These are phyloP conservation scores for Neoboletus magnificus DNA, from an alignment of 768 basidiomycete species.

Conservation along the genomic window DNA sequence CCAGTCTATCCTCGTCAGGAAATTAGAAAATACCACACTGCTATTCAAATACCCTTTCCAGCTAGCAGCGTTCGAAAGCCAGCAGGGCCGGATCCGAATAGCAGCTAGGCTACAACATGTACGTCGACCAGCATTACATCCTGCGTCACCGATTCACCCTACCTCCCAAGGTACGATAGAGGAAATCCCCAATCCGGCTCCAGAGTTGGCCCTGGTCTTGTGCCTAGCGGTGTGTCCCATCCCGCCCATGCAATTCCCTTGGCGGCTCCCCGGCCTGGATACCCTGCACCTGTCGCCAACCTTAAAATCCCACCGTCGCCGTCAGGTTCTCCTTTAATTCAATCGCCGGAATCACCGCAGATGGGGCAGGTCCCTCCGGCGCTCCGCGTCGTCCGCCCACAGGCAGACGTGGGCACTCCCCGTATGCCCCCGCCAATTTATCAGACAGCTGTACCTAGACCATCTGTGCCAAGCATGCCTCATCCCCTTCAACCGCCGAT, in stretches of 20 bases:
- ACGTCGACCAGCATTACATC: conserved; percentile 29
- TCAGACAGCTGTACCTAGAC: conserved; percentile 28
- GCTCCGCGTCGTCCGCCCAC: conserved; percentile 20
- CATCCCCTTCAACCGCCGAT: conserved; percentile 75
- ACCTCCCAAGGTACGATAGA: conserved; percentile 54
- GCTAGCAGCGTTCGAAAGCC: conserved; percentile 37
- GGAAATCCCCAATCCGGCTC: conserved; percentile 51
- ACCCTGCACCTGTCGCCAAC: conserved; percentile 65
- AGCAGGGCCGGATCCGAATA: conserved; percentile 49
- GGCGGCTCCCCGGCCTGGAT: conserved; percentile 71
- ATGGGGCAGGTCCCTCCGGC: conserved; percentile 31
- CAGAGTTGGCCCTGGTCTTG: conserved; percentile 48
- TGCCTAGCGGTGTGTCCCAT: conserved; percentile 36
- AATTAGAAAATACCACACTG: conserved; percentile 1
- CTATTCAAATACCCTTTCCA: conserved; percentile 31
- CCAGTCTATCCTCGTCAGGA: conserved; percentile 3
- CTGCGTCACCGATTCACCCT: conserved; percentile 5
- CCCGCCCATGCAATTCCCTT: conserved; percentile 42
- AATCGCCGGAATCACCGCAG: conserved; percentile 21
- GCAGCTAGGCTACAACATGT: conserved; percentile 61
- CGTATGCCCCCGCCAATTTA: conserved; percentile 33
- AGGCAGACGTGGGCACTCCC: conserved; percentile 15
- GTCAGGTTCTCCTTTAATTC: conserved; percentile 33
- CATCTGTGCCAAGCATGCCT: conserved; percentile 49
- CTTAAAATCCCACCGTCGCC: conserved; percentile 55